Evolutionary conservation across 345 rosid species (phyloP).

Genomic region (Pelargonium nanum): DNA sequence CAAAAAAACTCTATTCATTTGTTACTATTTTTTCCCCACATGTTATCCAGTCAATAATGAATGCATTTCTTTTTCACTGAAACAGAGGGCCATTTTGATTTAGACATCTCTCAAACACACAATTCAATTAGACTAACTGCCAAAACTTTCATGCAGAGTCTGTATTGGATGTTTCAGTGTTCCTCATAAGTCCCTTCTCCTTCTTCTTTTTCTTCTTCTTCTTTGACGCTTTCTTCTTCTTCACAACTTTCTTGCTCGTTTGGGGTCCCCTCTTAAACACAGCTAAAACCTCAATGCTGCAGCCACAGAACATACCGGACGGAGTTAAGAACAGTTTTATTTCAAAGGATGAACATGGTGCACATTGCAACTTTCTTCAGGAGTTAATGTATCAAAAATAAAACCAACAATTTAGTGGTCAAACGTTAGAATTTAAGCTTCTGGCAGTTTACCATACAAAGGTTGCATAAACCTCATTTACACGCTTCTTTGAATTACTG

Average conservation of each 20-base stretch:
- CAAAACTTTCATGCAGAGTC: not conserved
- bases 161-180: not conserved
- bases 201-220: constrained; percentile 30
- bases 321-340: not conserved
- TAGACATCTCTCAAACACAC: not conserved
- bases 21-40: constrained; percentile 5
- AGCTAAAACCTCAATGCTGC: constrained; percentile 78
- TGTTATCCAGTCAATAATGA: not conserved
- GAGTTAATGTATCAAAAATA: not conserved
- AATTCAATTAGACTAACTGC: not conserved
- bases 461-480: not conserved
- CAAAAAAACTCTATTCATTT: constrained; percentile 11
- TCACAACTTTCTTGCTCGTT: constrained; percentile 16
- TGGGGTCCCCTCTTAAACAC: constrained; percentile 49
- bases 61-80: not conserved
- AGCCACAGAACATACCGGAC: constrained; percentile 12
- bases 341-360: not conserved
- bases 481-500: not conserved
- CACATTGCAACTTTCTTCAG: not conserved
- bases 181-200: not conserved
- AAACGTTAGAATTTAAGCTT: too few species aligned
- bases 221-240: constrained; percentile 54
- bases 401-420: not conserved
- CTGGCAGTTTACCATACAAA: not conserved
- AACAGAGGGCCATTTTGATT: too few species aligned